Evolutionary conservation across 352 stramenopile species (phyloP).

Genomic region (Pythium brachiatum): DNA sequence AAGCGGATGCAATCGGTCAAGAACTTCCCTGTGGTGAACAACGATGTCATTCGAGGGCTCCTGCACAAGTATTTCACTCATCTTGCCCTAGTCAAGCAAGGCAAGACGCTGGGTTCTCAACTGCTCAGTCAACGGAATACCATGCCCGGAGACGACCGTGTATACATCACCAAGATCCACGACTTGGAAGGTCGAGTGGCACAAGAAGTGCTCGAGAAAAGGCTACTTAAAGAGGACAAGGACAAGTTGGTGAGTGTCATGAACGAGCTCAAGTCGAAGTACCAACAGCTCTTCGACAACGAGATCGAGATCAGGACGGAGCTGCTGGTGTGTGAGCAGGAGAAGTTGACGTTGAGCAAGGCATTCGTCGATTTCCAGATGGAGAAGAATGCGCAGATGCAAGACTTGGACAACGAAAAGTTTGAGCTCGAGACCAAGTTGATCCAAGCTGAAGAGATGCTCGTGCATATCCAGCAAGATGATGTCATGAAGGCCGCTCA

Average conservation of each 20-base stretch:
- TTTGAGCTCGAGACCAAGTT: conserved; percentile 66
- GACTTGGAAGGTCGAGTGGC: conserved; percentile 42
- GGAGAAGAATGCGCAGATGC: conserved; percentile 36
- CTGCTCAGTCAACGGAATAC: not conserved
- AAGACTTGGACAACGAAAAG: conserved; percentile 55
- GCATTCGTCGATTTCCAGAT: conserved; percentile 67
- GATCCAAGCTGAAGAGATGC: conserved; percentile 54
- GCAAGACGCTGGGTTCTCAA: not conserved
- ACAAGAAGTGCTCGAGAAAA: conserved; percentile 41
- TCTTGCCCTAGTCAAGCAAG: conserved; percentile 3
- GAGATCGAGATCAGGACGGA: conserved; percentile 59
- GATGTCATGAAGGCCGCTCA: conserved; percentile 50
- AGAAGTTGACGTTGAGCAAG: conserved; percentile 67
- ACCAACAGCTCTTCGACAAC: conserved; percentile 59
- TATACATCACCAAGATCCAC: conserved; percentile 33
- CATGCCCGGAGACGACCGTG: not conserved
- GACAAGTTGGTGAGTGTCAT: conserved; percentile 37
- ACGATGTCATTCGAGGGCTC: conserved; percentile 47
- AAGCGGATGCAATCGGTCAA: conserved; percentile 29
- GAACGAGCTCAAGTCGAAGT: conserved; percentile 51
- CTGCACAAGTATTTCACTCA: conserved; percentile 28
- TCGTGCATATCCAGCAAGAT: conserved; percentile 63
- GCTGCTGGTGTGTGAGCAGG: conserved; percentile 56
- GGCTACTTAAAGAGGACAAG: conserved; percentile 48
- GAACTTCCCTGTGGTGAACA: conserved; percentile 59